Evolutionary conservation across 768 basidiomycete species (phyloP), one percentile per base, ranked within the genome.

Genomic region (Leucocoprinus leucothites): DNA sequence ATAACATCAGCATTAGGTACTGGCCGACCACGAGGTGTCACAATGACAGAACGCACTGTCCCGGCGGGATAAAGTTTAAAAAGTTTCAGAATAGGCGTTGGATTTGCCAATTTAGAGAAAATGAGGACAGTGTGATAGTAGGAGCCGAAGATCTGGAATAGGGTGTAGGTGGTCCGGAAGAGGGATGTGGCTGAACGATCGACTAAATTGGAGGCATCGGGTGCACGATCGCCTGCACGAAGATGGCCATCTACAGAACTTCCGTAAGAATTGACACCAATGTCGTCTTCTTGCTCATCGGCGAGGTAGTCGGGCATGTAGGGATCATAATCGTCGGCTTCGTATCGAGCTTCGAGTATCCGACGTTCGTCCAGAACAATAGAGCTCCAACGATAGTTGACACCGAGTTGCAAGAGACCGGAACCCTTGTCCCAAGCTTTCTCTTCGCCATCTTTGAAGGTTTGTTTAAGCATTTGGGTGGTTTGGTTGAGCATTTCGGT

Each of bases 381-480:
- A 0, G 74, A 58, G 61, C 81, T 82, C 65, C 74, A 73, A 8
- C 82, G 72, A 60, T 78, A 83, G 64, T 83, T 83, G 42, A 82
- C 69, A 7, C 78, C 80, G 34, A 82, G 73, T 64, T 79, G 77
- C 18, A 64, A 59, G 3, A 79, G 53, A 1, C 62, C 60, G 16
- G 63, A 61, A 2, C 48, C 50, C 21, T 63, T 62, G 14, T 64
- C 56, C 64, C 64, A 67, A 8, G 52, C 51, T 18, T 58, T 62
- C 6, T 46, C 59, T 16, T 45, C 34, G 31, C 28, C 35, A n/a
- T 31, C 26, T 21, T 40, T 28, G 21, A 55, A 55, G 6, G 54
- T 34, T 14, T n/a, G 21, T 3, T 28, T 22, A 4, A 65, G 56
- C 3, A 66, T 50, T 4, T 61, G 45, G 2, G 63, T 65, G 3